phyloP scores from a whole-genome alignment of 805 yeast species.

The Hermanozyma aechmeae region DNA sequence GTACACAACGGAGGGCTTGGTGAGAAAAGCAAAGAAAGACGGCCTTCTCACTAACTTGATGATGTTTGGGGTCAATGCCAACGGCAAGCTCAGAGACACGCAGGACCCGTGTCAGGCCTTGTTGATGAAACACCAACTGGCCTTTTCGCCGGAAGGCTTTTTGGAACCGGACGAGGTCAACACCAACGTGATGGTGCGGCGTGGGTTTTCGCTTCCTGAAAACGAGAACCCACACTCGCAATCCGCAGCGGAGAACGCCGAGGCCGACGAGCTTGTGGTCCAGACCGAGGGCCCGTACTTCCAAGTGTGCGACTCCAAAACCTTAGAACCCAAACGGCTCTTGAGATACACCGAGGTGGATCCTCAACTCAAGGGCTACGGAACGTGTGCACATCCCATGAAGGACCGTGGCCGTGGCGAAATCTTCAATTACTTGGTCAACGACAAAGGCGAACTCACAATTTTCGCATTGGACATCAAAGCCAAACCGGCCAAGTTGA shows the following conservation, averaged over 20 bases:
- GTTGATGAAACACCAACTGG: not conserved
- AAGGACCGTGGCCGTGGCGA: not conserved
- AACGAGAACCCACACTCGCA: not conserved
- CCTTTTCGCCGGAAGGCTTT: not conserved
- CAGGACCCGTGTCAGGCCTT: constrained; percentile 1
- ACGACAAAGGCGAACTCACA: constrained; percentile 1
- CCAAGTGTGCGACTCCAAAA: not conserved
- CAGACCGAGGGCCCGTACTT: constrained; percentile 1
- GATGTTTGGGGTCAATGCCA: constrained; percentile 1
- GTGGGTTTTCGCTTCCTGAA: not conserved
- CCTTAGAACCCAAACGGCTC: not conserved
- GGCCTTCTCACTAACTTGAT: constrained; percentile 1
- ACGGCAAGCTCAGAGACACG: not conserved
- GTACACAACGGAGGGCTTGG: not conserved
- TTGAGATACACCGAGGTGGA: constrained; percentile 1
- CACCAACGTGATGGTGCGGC: constrained; percentile 1
- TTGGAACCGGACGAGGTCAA: constrained; percentile 1
- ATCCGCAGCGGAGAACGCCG: not conserved
- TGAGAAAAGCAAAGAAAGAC: not conserved
- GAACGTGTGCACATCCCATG: not conserved
- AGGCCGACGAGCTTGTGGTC: not conserved
- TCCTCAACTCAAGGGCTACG: not conserved
- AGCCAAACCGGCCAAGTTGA: not conserved
- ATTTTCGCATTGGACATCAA: not conserved
- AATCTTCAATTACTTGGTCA: not conserved